Conservation (phyloP, 1,139 yeast genomes). For the Yamadazyma epiphylla region DNA sequence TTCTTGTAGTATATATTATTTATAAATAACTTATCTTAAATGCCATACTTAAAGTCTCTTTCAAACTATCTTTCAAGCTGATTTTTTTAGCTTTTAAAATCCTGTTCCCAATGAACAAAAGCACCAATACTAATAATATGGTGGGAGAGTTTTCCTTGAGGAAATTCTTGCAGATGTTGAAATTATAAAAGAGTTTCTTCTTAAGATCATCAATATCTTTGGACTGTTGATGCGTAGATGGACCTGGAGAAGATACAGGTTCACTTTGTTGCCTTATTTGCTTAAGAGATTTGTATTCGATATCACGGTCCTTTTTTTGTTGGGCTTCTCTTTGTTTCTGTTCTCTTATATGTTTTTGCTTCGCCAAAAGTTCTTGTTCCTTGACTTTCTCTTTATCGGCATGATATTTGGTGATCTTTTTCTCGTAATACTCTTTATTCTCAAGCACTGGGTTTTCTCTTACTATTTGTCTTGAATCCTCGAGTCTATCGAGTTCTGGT, state of each 20-base stretch:
- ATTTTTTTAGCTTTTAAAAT: conserved; percentile 22
- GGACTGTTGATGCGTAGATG: no score
- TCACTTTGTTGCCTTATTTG: conserved; percentile 17
- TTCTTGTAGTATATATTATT: conserved; percentile 9
- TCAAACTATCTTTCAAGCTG: conserved; percentile 27
- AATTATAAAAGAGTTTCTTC: conserved; percentile 9
- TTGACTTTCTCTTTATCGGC: conserved; percentile 13
- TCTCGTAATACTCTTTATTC: conserved; percentile 11
- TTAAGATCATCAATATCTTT: conserved; percentile 8
- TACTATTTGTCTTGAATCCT: conserved; percentile 26
- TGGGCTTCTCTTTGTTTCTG: conserved; percentile 21
- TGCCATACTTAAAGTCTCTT: conserved; percentile 43
- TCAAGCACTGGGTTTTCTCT: conserved; percentile 17
- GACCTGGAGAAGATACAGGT: neutral
- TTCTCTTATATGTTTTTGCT: conserved; percentile 19
- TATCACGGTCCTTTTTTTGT: conserved; percentile 22
- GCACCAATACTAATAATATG: conserved; percentile 19
- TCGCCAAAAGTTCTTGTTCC: conserved; percentile 16
- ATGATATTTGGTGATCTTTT: conserved; percentile 17
- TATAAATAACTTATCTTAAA: conserved; percentile 40
- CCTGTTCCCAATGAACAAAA: conserved; percentile 19
- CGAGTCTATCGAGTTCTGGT: conserved; percentile 25
- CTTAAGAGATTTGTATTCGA: conserved; percentile 32
- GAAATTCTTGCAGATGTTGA: conserved; percentile 15
- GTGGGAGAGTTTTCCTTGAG: conserved; percentile 28